Evolutionary conservation across 495 filamentous ascomycete species (phyloP), one percentile per base, ranked within the genome.

Genomic region (Tuber calosporum): DNA sequence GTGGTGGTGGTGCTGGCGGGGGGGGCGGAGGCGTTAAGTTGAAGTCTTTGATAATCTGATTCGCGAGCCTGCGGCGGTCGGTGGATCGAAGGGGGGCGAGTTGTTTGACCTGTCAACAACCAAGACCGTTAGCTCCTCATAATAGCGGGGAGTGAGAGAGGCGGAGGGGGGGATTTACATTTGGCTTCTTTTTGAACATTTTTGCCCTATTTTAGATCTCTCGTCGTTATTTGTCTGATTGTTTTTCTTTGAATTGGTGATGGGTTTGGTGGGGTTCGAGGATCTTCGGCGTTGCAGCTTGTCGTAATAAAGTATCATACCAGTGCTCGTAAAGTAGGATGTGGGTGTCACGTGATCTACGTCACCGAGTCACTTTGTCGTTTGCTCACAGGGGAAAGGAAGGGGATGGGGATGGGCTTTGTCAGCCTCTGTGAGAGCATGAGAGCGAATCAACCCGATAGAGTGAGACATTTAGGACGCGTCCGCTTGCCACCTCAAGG

Each of bases 131-230:
- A 62, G 53, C 26, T 40, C 67, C n/a, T 22, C 30, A 66, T 39
- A 30, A 7, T 20, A 73, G 69, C 74, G 76, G 77, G 74, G 72
- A 75, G 78, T 48, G 80, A n/a, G 66, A 83, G 83, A 82, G 81
- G 82, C 80, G 82, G 75, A 74, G 69, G 75, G 71, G 73, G 69
- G n/a, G 72, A 75, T 76, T 37, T 81, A 91, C 90, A 66, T 86
- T 89, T 62, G 90, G 90, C 85, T 91, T 92, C 84, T 92, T 92
- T 83, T 92, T 92, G 85, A 92, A 92, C 90, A 92, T 92, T 62
- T 6, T 34, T 62, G n/a, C 9, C 11, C 1, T 4, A 41, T 11
- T 11, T 26, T 58, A 26, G 11, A 53, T 13, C 17, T 30, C 19
- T 4, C 26, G 53, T 34, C 53, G 53, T 19, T 62, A 26, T 34